phyloP scores from a whole-genome alignment of 306 rosid genomes.

The Rosa persica region DNA sequence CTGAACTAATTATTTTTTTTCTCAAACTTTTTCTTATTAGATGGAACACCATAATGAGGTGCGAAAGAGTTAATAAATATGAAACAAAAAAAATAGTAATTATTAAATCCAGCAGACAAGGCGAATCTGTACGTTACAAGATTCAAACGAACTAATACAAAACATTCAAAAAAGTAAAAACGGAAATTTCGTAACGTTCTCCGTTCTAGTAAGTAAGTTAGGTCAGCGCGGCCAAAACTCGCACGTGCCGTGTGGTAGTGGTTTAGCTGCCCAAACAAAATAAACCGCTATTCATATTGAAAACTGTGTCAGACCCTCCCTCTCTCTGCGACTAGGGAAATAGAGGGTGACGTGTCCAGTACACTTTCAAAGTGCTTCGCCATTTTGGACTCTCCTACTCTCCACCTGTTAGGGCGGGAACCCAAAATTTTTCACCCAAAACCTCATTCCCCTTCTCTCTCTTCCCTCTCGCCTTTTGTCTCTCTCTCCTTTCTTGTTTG shows the following conservation, averaged over 20 bases:
- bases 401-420: constrained; percentile 79
- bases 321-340: neutral
- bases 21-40: neutral
- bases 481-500: constrained; percentile 19
- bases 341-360: constrained; percentile 40
- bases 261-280: neutral
- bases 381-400: constrained; percentile 42
- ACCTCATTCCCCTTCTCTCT: constrained; percentile 31
- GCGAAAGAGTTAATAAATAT: neutral
- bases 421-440: constrained; percentile 42
- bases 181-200: constrained; percentile 13
- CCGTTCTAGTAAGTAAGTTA: neutral
- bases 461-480: constrained; percentile 8
- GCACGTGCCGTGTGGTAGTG: neutral
- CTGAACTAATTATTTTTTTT: neutral
- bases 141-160: neutral
- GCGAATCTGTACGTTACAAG: neutral
- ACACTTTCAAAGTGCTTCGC: constrained; percentile 33
- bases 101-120: neutral
- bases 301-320: neutral
- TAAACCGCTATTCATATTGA: neutral
- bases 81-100: too few relatives aligned
- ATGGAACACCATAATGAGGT: neutral
- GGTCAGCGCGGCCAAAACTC: neutral
- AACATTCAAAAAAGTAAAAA: too few relatives aligned